Percentiles rank a stretch among this genome's conserved stretches.
Conservation (phyloP, 2,329 filamentous ascomycete species). For the Aspergillus neotritici region DNA sequence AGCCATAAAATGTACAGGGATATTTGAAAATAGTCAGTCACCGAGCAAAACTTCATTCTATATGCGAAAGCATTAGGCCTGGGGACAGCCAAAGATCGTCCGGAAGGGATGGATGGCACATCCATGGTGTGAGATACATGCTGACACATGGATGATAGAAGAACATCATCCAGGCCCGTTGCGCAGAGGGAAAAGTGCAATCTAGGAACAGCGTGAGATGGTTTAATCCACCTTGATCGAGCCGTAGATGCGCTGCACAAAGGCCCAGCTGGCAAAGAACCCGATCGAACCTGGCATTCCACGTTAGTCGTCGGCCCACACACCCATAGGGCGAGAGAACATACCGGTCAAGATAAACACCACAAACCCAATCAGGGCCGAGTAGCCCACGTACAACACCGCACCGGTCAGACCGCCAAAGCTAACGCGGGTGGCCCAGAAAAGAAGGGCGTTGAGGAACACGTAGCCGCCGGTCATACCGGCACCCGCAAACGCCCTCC, state of each 20-base stretch:
- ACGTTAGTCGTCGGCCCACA: slow-evolving; percentile 1
- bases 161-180: too few species aligned
- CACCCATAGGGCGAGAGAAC: slow-evolving; percentile 31
- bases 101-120: too few species aligned
- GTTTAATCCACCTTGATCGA: slow-evolving; percentile 95
- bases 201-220: neutral
- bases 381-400: slow-evolving; percentile 91
- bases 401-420: slow-evolving; percentile 79
- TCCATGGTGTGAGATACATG: too few species aligned
- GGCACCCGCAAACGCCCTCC: slow-evolving; percentile 86
- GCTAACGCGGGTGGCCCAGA: slow-evolving; percentile 82
- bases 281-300: slow-evolving; percentile 72
- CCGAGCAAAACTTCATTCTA: neutral
- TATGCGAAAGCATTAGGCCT: neutral
- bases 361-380: slow-evolving; percentile 76
- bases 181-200: neutral
- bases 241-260: slow-evolving; percentile 86
- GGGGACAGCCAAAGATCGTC: neutral
- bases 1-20: slow-evolving; percentile 7
- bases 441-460: slow-evolving; percentile 83
- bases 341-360: slow-evolving; percentile 92
- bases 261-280: slow-evolving; percentile 91
- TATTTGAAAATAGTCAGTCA: slow-evolving; percentile 2
- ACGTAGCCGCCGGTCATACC: slow-evolving; percentile 89
- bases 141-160: too few species aligned